Evolutionary conservation across 805 yeast species (phyloP), one percentile per base, ranked within the genome.

Genomic region (Starmerella khaoyaiensis): DNA sequence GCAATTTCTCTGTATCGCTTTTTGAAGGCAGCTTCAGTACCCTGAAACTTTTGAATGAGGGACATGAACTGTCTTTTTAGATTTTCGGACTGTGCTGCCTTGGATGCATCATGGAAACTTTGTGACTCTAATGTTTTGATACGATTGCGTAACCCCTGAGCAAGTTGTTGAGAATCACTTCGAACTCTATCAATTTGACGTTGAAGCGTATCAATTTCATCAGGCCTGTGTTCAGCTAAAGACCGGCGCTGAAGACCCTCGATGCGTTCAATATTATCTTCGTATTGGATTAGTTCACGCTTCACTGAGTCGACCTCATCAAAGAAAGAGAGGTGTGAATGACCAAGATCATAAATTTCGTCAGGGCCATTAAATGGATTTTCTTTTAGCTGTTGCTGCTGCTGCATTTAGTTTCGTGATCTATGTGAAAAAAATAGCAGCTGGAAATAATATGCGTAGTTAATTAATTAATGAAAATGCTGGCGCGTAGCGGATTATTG

Each of bases 71-170:
- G 75, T 53, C 74, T 76, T 65, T 93, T 79, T 38, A 79, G 71
- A 54, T 79, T 79, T 55, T 84, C 94, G 30, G 93, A 93, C 65
- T 90, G 97, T 44, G 79, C 81, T 55, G 74, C 72, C 58, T 81
- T 82, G 52, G 87, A 79, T 34, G 71, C 62, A 63, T 84, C 94
- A 30, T 47, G 47, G 47, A 48, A 49, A 33, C 56, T 47, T 48
- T 51, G 55, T 45, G 75, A 68, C 61, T 82, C 93, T 36, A 81
- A 75, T 41, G 68, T 61, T 59, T 82, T 81, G 57, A 90, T 77
- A 53, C 82, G 70, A 44, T 67, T 59, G 60, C 82, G 84, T 57
- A 90, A 72, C 39, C 71, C 68, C 44, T 69, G 66, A 55, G 87
- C 93, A 51, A 83, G 67, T 37, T 80, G 71, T 28, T 79, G 70